Evolutionary conservation across 2,329 filamentous ascomycete genomes (phyloP).

Genomic region (Metarhizium brunneum): DNA sequence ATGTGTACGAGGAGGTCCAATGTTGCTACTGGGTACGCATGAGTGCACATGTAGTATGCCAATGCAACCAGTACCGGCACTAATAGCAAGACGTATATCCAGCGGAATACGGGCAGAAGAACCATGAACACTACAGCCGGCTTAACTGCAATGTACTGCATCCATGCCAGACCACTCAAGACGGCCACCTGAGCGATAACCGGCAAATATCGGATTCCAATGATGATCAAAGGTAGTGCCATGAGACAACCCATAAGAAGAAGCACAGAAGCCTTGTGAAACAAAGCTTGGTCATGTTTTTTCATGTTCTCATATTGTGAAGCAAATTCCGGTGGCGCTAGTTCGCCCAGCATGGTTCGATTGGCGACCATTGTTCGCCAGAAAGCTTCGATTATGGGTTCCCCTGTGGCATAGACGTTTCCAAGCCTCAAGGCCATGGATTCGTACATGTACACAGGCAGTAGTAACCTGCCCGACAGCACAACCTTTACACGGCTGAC

Average conservation of each 20-base stretch:
- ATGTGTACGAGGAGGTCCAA: not conserved
- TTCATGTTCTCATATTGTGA: constrained; percentile 7
- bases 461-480: constrained; percentile 3
- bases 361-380: constrained; percentile 7
- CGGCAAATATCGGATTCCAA: constrained; percentile 5
- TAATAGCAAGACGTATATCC: constrained; percentile 2
- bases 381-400: constrained; percentile 4
- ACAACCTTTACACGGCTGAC: constrained; percentile 1
- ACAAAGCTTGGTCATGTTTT: not conserved
- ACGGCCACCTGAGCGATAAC: not conserved
- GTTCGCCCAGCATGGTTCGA: constrained; percentile 3
- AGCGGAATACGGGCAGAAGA: constrained; percentile 5
- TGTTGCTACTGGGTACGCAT: not conserved
- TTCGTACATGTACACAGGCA: constrained; percentile 2
- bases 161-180: not conserved
- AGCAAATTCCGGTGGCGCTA: constrained; percentile 2
- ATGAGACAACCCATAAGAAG: not conserved
- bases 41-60: not conserved
- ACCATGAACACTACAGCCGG: not conserved
- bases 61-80: not conserved
- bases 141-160: not conserved
- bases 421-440: constrained; percentile 2
- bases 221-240: not conserved
- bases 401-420: constrained; percentile 4
- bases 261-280: not conserved